Evolutionary conservation across 1,284 basidiomycete species (phyloP).

Genomic region (Apiotrichum porosum): DNA sequence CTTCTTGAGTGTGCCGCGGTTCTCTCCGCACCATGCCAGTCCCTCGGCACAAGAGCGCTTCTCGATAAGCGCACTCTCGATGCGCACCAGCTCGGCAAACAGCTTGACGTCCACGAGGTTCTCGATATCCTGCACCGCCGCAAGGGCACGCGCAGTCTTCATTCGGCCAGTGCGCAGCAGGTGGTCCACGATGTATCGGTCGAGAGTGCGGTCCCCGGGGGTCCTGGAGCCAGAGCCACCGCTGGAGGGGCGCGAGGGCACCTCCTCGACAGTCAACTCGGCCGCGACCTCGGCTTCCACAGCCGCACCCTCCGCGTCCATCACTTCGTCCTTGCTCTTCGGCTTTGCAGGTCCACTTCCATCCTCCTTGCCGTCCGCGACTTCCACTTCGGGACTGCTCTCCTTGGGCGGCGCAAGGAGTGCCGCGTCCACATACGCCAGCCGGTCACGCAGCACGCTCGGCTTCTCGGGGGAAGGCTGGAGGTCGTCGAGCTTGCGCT

Average conservation of each 20-base stretch:
- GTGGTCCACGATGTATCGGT: constrained; percentile 92
- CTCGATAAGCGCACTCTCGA: constrained; percentile 69
- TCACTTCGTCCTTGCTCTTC: constrained; percentile 5
- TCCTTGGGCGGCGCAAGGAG: constrained; percentile 4
- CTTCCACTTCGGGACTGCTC: neutral
- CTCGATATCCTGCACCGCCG: constrained; percentile 46
- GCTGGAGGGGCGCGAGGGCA: neutral
- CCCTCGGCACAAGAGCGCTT: constrained; percentile 78
- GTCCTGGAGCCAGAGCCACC: too few relatives aligned
- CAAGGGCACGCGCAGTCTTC: constrained; percentile 38
- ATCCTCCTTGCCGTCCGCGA: neutral
- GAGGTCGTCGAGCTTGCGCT: constrained; percentile 44
- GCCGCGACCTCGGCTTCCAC: neutral
- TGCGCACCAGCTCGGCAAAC: constrained; percentile 78
- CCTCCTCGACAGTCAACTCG: constrained; percentile 1
- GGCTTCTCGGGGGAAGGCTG: constrained; percentile 6
- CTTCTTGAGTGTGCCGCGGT: constrained; percentile 85
- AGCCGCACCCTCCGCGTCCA: neutral
- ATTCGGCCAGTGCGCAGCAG: constrained; percentile 57
- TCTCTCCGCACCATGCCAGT: constrained; percentile 92
- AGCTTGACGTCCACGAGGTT: constrained; percentile 83
- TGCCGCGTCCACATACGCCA: constrained; percentile 11
- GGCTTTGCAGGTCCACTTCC: neutral
- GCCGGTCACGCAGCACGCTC: constrained; percentile 13
- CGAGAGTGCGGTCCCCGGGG: constrained; percentile 51